Evolutionary conservation across 2,329 filamentous ascomycete genomes (phyloP).

Genomic region (Pseudogymnoascus sp.): DNA sequence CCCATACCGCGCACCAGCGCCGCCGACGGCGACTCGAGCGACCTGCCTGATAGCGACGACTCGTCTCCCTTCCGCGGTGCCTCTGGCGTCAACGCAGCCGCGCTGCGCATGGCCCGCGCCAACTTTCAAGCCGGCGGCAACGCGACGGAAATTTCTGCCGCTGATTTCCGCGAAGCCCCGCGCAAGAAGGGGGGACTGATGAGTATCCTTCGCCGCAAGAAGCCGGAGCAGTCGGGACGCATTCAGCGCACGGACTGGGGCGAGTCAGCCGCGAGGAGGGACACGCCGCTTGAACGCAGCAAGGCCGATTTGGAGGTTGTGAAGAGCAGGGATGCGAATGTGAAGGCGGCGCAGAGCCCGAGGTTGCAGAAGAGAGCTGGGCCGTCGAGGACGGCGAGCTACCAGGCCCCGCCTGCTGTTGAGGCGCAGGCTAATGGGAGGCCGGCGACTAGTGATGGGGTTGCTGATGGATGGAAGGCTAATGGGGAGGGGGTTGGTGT

Average conservation of each 20-base stretch:
- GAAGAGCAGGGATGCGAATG: neutral
- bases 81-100: conserved; percentile 15
- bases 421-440: neutral
- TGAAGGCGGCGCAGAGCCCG: neutral
- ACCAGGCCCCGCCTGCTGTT: neutral
- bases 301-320: conserved; percentile 37
- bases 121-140: conserved; percentile 22
- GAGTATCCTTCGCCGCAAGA: conserved; percentile 57
- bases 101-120: conserved; percentile 28
- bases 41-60: conserved; percentile 52
- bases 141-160: conserved; percentile 10
- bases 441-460: neutral
- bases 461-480: neutral
- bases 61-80: neutral
- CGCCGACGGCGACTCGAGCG: conserved; percentile 51
- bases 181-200: conserved; percentile 42
- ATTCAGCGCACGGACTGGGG: conserved; percentile 42
- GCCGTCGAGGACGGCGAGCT: neutral
- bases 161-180: conserved; percentile 14
- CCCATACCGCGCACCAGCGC: conserved; percentile 39
- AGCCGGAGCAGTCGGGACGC: conserved; percentile 40
- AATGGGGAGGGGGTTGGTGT: neutral
- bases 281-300: conserved; percentile 53
- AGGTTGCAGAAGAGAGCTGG: conserved; percentile 1
- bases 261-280: conserved; percentile 52